A percentile compares a stretch with the other conserved stretches of the same genome.
phyloP scores from a whole-genome alignment of 139 green algal species.

The Diplosphaera chodatii region DNA sequence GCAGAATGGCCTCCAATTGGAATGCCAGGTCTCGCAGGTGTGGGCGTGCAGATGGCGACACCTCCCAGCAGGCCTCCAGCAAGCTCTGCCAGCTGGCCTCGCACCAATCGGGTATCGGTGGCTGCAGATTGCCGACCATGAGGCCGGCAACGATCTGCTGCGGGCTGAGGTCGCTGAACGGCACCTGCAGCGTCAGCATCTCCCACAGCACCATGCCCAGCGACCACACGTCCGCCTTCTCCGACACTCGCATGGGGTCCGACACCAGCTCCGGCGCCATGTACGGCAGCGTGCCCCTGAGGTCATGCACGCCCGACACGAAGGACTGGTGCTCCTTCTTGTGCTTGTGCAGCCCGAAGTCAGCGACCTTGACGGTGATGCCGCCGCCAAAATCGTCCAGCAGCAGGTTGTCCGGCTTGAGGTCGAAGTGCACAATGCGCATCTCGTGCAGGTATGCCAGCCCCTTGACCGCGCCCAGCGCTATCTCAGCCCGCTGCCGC shows the following conservation, averaged over 20 bases:
- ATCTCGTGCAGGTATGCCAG: slow-evolving; percentile 87
- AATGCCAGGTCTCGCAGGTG: slow-evolving; percentile 56
- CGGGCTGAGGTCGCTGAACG: slow-evolving; percentile 51
- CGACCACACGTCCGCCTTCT: slow-evolving; percentile 56
- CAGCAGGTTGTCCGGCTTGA: slow-evolving; percentile 92
- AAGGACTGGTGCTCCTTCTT: slow-evolving; percentile 55
- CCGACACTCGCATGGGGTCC: slow-evolving; percentile 40
- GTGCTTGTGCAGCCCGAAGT: slow-evolving; percentile 82
- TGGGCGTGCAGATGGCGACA: slow-evolving; percentile 49
- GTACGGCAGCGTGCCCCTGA: slow-evolving; percentile 51
- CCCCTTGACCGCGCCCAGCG: slow-evolving; percentile 68
- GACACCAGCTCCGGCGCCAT: slow-evolving; percentile 55
- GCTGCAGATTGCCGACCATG: slow-evolving; percentile 55
- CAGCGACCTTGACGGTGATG: slow-evolving; percentile 52
- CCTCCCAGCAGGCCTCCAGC: slow-evolving; percentile 70
- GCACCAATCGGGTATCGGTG: slow-evolving; percentile 55
- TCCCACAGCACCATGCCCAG: slow-evolving; percentile 41
- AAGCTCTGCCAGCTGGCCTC: slow-evolving; percentile 70
- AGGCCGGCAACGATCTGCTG: slow-evolving; percentile 63
- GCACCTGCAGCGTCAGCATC: slow-evolving; percentile 41
- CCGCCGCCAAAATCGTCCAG: slow-evolving; percentile 43
- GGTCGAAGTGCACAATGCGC: slow-evolving; percentile 91
- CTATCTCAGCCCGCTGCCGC: slow-evolving; percentile 62
- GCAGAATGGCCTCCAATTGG: slow-evolving; percentile 52
- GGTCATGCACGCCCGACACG: slow-evolving; percentile 39